Base-by-base conservation (phyloP, 345 rosid species). In the Bruguiera sexangula region DNA sequence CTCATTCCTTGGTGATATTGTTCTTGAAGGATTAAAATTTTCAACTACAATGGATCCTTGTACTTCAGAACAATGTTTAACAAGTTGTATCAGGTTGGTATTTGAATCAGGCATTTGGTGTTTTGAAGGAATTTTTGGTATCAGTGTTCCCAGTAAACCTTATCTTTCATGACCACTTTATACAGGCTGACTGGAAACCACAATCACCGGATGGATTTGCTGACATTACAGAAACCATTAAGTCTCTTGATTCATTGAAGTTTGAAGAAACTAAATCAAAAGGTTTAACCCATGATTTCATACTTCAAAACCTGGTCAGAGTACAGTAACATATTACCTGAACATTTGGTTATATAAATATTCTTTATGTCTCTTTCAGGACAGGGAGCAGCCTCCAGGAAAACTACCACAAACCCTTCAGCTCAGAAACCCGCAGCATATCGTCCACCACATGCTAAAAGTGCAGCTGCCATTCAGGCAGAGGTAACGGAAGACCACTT, bases 161-260 rank as follows among this genome's bases (percentile, higher is more conserved):
- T 69, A 26, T 60, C 21, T 26, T 60, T 54, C 26, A 4, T 32
- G 8, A 30, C 15, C 52, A 69, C 74, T 20, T 64, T 50, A 2
- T 60, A 53, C 78, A 94, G 98, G 97, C 80, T 70, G 97, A 95
- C 32, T 95, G 97, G 99, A 95, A 84, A 78, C 97, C 92, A 27
- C 87, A 82, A 72, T 89, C 93, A 52, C 83, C 92, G 0, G 91
- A 92, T 26, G 88, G 60, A 73, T 95, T 88, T 59, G 71, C 84
- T 80, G 96, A 91, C 24, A 87, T 92, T 73, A 76, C 82, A 46
- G 96, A 95, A 71, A 86, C 90, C 65, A 34, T 81, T 62, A 86
- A 83, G 69, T 85, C 89, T 3, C 75, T 89, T 72, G 89, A 71
- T 69, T 86, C 92, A 60, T 69, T 89, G 76, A 88, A 84, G 73